Conservation (phyloP, 2,329 filamentous ascomycete species). For the Penicillium sp. region DNA sequence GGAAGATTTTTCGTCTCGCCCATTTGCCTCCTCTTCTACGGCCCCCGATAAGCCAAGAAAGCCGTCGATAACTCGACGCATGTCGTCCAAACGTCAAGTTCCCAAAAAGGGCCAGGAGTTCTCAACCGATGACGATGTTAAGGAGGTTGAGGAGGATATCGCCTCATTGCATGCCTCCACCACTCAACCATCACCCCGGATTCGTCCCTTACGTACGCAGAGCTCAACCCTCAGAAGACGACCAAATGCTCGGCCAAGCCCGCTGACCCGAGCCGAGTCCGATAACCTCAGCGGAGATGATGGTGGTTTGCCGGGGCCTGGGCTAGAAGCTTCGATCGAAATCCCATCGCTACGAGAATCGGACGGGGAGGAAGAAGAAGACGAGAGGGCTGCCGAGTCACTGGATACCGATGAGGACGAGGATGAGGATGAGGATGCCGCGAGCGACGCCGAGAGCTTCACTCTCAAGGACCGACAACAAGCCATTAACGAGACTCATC, state of each 20-base stretch:
- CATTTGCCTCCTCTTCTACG: conserved; percentile 51
- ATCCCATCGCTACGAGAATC: conserved; percentile 26
- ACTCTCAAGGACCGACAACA: conserved; percentile 95
- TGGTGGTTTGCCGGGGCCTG: conserved; percentile 37
- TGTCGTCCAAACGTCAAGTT: conserved; percentile 71
- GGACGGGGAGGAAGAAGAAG: conserved; percentile 34
- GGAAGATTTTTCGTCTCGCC: conserved; percentile 33
- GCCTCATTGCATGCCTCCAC: conserved; percentile 43
- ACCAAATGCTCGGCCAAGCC: conserved; percentile 35
- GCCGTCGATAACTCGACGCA: conserved; percentile 71
- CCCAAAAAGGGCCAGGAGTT: conserved; percentile 85
- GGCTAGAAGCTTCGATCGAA: conserved; percentile 26
- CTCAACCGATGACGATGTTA: conserved; percentile 84
- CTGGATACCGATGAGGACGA: conserved; percentile 55
- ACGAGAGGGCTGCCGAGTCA: conserved; percentile 27
- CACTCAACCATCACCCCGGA: conserved; percentile 39
- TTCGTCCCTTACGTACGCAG: conserved; percentile 37
- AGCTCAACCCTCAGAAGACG: conserved; percentile 48
- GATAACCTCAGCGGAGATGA: conserved; percentile 45
- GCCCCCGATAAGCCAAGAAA: conserved; percentile 63
- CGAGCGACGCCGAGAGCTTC: conserved; percentile 96
- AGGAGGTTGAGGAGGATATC: conserved; percentile 76
- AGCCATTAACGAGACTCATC: conserved; percentile 98
- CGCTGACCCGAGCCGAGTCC: conserved; percentile 41
- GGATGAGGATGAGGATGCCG: conserved; percentile 61